Evolutionary conservation across 2,329 filamentous ascomycete genomes (phyloP), one percentile per base, ranked within the genome.

Genomic region (Xylaria arbuscula): DNA sequence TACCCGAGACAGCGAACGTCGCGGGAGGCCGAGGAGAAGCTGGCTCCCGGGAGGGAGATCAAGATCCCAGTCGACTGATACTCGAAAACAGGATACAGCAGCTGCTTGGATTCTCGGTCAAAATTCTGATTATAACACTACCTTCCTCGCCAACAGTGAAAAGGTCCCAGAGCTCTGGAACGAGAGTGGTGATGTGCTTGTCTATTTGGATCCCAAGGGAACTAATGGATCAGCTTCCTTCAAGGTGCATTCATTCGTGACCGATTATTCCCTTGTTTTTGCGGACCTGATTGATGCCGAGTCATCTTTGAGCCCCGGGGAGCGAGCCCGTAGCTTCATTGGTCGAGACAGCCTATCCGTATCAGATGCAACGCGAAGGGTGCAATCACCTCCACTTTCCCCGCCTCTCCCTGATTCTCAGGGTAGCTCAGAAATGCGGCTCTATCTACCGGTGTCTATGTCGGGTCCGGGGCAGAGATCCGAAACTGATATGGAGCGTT

Each of bases 151-250:
- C 24, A 85, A 84, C 51, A 85, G 83, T 22, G 87, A 90, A 72
- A 88, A 86, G 81, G 86, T 91, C 3, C 87, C 89, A 1, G 89
- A 91, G 76, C 78, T 92, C 22, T 91, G 89, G 89, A 87, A 89
- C 71, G 88, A 90, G 63, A 80, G 78, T 60, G 88, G 87, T 47
- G 85, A 85, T 68, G 83, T 90, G 28, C 81, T 83, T 59, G 83
- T 92, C 22, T 88, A 88, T 72, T 78, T 92, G 3, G 86, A 86
- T 64, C 83, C 88, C 0, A 83, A 81, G 63, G 80, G 80, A 5
- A 84, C 81, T 67, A 84, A 84, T 10, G 78, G 77, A 9, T 86
- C 86, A 0, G 85, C 89, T 1, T 90, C 87, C 0, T 90, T 91
- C 80, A 89, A 87, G 74, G 84, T 90, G 7, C 83, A 83, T 42